These are phyloP conservation scores for Neurospora sp. DNA, from an alignment of 2,329 filamentous ascomycete species.

Conservation along the genomic window DNA sequence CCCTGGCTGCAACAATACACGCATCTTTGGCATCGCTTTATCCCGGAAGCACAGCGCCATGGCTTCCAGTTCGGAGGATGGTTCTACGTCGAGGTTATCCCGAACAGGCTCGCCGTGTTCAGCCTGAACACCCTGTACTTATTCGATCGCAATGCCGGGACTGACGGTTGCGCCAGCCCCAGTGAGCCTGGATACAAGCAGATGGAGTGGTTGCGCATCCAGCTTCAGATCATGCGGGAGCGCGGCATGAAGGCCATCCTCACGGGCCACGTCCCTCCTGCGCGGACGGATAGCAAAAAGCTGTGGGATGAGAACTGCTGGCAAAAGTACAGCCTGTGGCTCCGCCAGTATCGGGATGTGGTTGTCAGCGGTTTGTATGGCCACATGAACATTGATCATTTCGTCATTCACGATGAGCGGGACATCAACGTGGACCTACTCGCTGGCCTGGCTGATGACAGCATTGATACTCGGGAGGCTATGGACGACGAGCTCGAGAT, in stretches of 20 bases:
- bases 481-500: constrained; percentile 48
- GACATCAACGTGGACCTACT: constrained; percentile 54
- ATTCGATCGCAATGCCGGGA: constrained; percentile 84
- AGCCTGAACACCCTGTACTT: constrained; percentile 97
- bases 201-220: constrained; percentile 89
- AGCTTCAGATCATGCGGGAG: constrained; percentile 72
- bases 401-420: constrained; percentile 78
- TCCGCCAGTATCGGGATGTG: constrained; percentile 83
- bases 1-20: constrained; percentile 70
- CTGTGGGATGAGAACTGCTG: constrained; percentile 96
- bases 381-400: constrained; percentile 99
- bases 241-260: constrained; percentile 90
- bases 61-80: constrained; percentile 87
- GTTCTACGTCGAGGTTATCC: constrained; percentile 90
- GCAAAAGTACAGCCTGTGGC: constrained; percentile 93
- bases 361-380: constrained; percentile 72
- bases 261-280: constrained; percentile 88
- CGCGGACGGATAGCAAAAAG: constrained; percentile 71
- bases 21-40: constrained; percentile 74
- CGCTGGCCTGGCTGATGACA: constrained; percentile 18
- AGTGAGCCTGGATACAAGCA: constrained; percentile 86
- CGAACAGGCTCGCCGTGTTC: constrained; percentile 74
- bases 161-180: constrained; percentile 74
- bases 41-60: constrained; percentile 86
- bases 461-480: constrained; percentile 22